Evolutionary conservation across 1,284 basidiomycete species (phyloP).

Genomic region (Ustanciosporium gigantosporum): DNA sequence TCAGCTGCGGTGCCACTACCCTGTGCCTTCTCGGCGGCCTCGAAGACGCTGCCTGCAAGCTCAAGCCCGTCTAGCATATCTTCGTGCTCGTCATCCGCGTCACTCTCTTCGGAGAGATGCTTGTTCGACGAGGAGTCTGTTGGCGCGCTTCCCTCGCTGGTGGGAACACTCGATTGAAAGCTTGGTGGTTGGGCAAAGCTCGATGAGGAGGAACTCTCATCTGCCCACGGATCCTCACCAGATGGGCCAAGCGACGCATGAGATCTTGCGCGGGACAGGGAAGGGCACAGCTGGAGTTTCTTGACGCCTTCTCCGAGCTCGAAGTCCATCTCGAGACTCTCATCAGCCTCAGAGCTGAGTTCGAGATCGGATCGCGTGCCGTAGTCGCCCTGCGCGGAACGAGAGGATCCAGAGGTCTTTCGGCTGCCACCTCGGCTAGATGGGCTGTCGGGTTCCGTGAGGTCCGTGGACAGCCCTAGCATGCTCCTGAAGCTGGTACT

Average conservation of each 20-base stretch:
- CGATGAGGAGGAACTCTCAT: constrained; percentile 2
- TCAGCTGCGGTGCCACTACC: background rate
- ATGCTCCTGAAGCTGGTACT: constrained; percentile 41
- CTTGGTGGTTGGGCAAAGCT: background rate
- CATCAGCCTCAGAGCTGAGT: constrained; percentile 8
- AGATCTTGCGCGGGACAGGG: constrained; percentile 24
- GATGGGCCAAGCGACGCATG: constrained; percentile 25
- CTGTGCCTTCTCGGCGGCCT: background rate
- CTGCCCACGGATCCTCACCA: constrained; percentile 32
- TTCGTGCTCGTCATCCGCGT: constrained; percentile 48
- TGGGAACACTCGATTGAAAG: background rate
- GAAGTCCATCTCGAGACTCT: constrained; percentile 35
- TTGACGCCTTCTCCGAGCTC: constrained; percentile 35
- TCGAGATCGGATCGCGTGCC: constrained; percentile 24
- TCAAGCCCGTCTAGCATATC: constrained; percentile 41
- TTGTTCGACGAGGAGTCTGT: constrained; percentile 7
- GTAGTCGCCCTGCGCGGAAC: constrained; percentile 15
- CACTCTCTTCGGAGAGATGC: constrained; percentile 30
- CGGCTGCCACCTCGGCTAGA: constrained; percentile 16
- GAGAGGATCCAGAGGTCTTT: constrained; percentile 1
- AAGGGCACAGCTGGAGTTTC: constrained; percentile 39
- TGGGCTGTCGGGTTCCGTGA: constrained; percentile 40
- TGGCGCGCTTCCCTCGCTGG: background rate
- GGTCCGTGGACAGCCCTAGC: constrained; percentile 40
- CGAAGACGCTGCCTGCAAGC: constrained; percentile 41